Evolutionary conservation across 2,329 filamentous ascomycete genomes (phyloP).

Genomic region (Monilinia fructicola): DNA sequence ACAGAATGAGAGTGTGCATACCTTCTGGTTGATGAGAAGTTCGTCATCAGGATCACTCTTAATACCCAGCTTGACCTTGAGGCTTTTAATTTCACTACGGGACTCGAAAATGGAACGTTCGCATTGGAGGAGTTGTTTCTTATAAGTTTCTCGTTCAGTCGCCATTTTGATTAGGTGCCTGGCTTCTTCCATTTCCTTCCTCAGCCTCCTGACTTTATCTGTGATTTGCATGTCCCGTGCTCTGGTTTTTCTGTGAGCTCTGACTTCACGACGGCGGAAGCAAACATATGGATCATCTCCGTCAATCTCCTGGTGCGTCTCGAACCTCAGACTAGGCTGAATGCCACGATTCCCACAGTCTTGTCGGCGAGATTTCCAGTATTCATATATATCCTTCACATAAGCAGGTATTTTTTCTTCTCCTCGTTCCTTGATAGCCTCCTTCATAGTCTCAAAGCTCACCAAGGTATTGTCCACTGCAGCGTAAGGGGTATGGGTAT

Average conservation of each 20-base stretch:
- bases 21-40: conserved; percentile 91
- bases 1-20: conserved; percentile 48
- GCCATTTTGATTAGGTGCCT: conserved; percentile 77
- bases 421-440: conserved; percentile 55
- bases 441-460: conserved; percentile 72
- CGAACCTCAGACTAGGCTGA: conserved; percentile 82
- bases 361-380: conserved; percentile 77
- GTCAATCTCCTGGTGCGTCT: conserved; percentile 90
- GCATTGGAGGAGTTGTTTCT: conserved; percentile 71
- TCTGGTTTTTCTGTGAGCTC: conserved; percentile 91
- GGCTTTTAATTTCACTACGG: conserved; percentile 77
- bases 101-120: conserved; percentile 82
- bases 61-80: conserved; percentile 85
- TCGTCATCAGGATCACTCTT: conserved; percentile 77
- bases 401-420: conserved; percentile 51
- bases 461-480: conserved; percentile 86
- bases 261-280: conserved; percentile 91
- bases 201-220: conserved; percentile 89
- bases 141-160: conserved; percentile 74
- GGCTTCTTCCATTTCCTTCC: conserved; percentile 86
- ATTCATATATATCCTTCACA: conserved; percentile 80
- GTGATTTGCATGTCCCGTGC: conserved; percentile 90
- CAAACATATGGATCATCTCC: conserved; percentile 97
- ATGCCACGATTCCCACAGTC: conserved; percentile 68
- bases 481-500: conserved; percentile 82